Evolutionary conservation across 306 rosid species (phyloP).

Genomic region (Castanea sativa): DNA sequence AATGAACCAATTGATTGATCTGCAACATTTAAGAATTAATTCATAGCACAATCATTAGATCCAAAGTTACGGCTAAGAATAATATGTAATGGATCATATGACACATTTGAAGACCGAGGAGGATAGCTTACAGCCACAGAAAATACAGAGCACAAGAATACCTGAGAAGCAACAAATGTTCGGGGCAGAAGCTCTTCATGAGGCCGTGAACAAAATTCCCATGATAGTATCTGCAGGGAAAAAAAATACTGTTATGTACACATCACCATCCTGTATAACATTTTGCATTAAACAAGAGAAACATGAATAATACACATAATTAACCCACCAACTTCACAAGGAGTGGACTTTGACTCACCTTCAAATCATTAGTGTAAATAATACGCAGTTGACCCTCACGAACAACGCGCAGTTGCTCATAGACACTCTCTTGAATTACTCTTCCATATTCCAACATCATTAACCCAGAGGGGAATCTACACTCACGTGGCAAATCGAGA

Average conservation of each 20-base stretch:
- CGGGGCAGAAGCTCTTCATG: constrained; percentile 44
- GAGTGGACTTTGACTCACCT: constrained; percentile 25
- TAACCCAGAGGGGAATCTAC: constrained; percentile 36
- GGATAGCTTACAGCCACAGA: neutral
- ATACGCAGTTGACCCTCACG: constrained; percentile 42
- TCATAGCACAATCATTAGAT: neutral
- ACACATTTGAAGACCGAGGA: neutral
- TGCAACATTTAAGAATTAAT: constrained; percentile 2
- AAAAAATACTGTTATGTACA: neutral
- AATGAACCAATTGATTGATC: constrained; percentile 35
- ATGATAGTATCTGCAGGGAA: constrained; percentile 29
- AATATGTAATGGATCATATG: neutral
- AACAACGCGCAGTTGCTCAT: constrained; percentile 32
- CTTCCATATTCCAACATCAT: constrained; percentile 40
- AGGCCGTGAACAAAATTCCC: constrained; percentile 47
- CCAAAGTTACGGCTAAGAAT: neutral
- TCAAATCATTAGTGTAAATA: constrained; percentile 30
- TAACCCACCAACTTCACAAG: neutral
- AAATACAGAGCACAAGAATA: constrained; percentile 3
- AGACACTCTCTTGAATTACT: constrained; percentile 50
- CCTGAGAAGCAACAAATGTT: constrained; percentile 37
- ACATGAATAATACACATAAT: neutral
- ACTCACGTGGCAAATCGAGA: constrained; percentile 37
- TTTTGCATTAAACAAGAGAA: neutral
- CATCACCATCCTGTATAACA: neutral